Conservation (phyloP, 2,329 filamentous ascomycete genomes). For the Colletotrichum echinochloae region DNA sequence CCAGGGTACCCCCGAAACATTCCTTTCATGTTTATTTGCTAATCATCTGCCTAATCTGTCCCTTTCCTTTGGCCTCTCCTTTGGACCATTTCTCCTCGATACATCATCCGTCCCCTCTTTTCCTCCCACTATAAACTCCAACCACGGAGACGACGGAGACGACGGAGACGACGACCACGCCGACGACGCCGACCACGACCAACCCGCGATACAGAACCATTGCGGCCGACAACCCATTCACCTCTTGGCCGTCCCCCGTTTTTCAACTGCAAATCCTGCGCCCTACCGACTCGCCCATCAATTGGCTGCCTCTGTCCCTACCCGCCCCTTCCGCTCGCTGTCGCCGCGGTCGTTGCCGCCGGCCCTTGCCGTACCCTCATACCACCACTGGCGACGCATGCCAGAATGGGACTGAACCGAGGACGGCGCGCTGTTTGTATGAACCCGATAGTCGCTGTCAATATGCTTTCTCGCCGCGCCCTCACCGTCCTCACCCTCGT, state of each 20-base stretch:
- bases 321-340: neutral
- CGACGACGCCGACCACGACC: neutral
- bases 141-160: neutral
- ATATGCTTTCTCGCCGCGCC: slow-evolving; percentile 48
- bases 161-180: neutral
- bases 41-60: neutral
- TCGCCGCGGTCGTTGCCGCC: neutral
- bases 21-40: neutral
- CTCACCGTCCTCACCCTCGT: slow-evolving; percentile 46
- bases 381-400: neutral
- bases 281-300: neutral
- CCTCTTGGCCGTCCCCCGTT: neutral
- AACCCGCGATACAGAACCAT: neutral
- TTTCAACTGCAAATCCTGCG: neutral
- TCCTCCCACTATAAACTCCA: too few relatives aligned
- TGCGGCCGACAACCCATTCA: neutral
- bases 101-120: neutral
- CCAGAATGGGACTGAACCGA: slow-evolving; percentile 35
- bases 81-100: neutral
- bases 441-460: slow-evolving; percentile 32
- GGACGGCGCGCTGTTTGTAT: slow-evolving; percentile 32
- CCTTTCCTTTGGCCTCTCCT: too few relatives aligned
- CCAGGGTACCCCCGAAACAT: slow-evolving; percentile 14
- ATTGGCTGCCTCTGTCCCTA: neutral
- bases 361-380: neutral